Conservation (phyloP, 176 grass and related monocot species). For the Rhynchospora pubera region DNA sequence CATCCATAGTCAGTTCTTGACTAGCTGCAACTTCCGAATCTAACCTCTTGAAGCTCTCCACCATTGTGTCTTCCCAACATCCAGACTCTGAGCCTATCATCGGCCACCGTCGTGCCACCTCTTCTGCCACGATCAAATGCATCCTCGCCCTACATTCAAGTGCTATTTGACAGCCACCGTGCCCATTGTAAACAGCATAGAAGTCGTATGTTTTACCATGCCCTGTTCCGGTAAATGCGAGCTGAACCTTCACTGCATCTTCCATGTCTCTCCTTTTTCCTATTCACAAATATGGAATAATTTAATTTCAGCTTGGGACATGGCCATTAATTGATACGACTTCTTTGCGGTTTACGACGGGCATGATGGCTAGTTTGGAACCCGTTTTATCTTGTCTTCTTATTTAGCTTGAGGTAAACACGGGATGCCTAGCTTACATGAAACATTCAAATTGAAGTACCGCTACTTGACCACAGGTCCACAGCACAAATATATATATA, state of each 20-base stretch:
- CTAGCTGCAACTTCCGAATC: constrained; percentile 44
- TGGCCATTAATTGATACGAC: too few species aligned
- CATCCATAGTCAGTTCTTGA: not conserved
- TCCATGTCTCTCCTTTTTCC: constrained; percentile 48
- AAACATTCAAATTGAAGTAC: too few species aligned
- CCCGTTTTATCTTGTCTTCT: too few species aligned
- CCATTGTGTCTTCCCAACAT: constrained; percentile 42
- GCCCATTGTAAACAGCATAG: constrained; percentile 61
- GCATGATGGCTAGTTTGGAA: too few species aligned
- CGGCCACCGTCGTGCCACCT: constrained; percentile 14
- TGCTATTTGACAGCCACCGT: constrained; percentile 48
- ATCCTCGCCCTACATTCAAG: constrained; percentile 46
- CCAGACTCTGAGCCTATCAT: not conserved
- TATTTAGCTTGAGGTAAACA: too few species aligned
- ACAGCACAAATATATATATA: too few species aligned
- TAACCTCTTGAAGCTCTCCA: constrained; percentile 43
- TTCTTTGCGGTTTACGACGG: too few species aligned
- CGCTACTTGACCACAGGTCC: too few species aligned
- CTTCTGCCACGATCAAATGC: constrained; percentile 62
- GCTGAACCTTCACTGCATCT: constrained; percentile 41
- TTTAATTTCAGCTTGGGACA: too few species aligned
- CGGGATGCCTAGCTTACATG: too few species aligned
- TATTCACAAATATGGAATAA: not conserved
- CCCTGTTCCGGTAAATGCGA: constrained; percentile 15
- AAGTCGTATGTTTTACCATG: constrained; percentile 22